Conservation (phyloP, 139 green algal species). For the Auxenochlorella pyrenoidosa region DNA sequence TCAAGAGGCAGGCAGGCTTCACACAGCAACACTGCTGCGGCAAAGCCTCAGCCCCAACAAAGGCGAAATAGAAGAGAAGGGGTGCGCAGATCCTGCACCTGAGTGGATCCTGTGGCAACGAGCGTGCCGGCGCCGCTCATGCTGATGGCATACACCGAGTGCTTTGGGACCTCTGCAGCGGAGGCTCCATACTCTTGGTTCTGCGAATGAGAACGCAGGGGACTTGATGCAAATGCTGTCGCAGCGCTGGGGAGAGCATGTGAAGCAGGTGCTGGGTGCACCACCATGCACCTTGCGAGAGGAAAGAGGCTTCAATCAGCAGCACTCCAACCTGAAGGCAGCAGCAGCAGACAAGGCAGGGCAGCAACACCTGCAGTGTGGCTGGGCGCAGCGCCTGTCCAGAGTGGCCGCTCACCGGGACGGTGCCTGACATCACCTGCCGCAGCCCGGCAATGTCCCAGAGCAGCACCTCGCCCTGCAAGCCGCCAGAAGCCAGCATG, state of each 20-base stretch:
- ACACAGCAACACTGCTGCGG: background rate
- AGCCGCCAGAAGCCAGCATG: constrained; percentile 44
- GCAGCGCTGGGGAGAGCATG: background rate
- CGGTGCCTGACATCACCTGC: background rate
- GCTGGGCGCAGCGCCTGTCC: too few species aligned
- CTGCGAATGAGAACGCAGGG: background rate
- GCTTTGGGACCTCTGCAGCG: constrained; percentile 16
- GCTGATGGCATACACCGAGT: constrained; percentile 85
- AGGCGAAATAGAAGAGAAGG: background rate
- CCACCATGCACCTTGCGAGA: too few species aligned
- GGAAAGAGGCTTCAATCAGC: too few species aligned
- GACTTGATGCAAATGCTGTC: background rate
- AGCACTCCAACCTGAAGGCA: too few species aligned
- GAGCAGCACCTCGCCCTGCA: constrained; percentile 55
- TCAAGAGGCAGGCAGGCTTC: background rate
- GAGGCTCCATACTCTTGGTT: background rate
- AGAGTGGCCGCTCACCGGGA: background rate
- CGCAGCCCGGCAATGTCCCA: constrained; percentile 49
- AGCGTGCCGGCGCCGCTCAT: constrained; percentile 68
- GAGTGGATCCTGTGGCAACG: constrained; percentile 78
- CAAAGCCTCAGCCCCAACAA: background rate
- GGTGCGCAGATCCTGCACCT: constrained; percentile 27
- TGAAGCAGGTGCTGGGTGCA: too few species aligned
- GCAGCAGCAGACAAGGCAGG: background rate
- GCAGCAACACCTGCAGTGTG: too few species aligned